Evolutionary conservation across 495 filamentous ascomycete species (phyloP).

Genomic region (Rhizodiscina lignyota): DNA sequence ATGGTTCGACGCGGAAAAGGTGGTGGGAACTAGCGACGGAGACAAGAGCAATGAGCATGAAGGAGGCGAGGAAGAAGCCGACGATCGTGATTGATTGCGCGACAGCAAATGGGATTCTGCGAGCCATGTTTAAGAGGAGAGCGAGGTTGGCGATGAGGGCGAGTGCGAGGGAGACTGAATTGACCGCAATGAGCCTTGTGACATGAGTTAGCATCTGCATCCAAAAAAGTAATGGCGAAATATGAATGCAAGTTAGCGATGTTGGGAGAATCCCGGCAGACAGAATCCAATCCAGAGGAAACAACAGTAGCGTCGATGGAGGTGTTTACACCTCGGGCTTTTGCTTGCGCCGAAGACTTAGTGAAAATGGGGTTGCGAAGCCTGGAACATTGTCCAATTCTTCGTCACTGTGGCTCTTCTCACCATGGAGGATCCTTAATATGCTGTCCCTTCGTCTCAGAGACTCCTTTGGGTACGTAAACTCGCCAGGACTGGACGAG

Average conservation of each 20-base stretch:
- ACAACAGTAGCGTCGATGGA: too few species aligned
- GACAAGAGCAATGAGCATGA: constrained; percentile 45
- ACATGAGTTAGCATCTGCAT: neutral
- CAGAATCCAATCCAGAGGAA: too few species aligned
- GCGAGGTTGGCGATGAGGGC: constrained; percentile 57
- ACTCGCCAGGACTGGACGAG: constrained; percentile 60
- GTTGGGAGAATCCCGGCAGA: too few species aligned
- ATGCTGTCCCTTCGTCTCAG: constrained; percentile 24
- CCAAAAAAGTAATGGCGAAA: too few species aligned
- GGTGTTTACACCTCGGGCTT: too few species aligned
- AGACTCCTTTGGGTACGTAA: constrained; percentile 30
- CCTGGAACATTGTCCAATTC: neutral
- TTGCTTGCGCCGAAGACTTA: too few species aligned
- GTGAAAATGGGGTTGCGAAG: too few species aligned
- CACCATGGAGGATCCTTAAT: constrained; percentile 57
- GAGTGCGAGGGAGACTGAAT: constrained; percentile 52
- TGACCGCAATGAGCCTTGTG: constrained; percentile 48
- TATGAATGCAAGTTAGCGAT: too few species aligned
- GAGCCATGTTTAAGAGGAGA: constrained; percentile 59
- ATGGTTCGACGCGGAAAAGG: constrained; percentile 28
- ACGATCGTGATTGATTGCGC: constrained; percentile 50
- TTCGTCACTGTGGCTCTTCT: constrained; percentile 3
- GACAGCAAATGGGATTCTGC: constrained; percentile 35
- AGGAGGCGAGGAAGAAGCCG: constrained; percentile 50
- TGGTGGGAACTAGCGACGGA: constrained; percentile 31